Evolutionary conservation across 306 rosid genomes (phyloP).

Genomic region (Parietaria judaica): DNA sequence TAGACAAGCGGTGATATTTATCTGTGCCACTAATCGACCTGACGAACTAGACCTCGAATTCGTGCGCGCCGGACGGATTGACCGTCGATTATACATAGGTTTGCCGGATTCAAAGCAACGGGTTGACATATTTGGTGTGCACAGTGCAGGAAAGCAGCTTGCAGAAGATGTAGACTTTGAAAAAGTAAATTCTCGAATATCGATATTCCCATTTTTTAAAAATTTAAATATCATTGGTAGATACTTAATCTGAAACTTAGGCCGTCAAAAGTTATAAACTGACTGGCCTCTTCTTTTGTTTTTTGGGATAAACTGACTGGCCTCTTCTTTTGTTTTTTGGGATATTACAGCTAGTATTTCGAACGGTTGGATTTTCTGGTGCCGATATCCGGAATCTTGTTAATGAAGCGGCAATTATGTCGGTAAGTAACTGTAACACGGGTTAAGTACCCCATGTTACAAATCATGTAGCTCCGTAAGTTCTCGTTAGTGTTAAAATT

Average conservation of each 20-base stretch:
- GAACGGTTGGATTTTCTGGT: constrained; percentile 94
- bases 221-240: neutral
- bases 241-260: neutral
- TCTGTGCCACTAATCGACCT: constrained; percentile 94
- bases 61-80: constrained; percentile 83
- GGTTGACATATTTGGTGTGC: constrained; percentile 76
- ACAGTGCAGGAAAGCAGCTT: constrained; percentile 69
- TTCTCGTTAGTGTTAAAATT: too few species aligned
- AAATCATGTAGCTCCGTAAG: too few species aligned
- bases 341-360: constrained; percentile 79
- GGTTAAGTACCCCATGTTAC: too few species aligned
- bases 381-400: constrained; percentile 94
- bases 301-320: constrained; percentile 20
- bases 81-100: constrained; percentile 92
- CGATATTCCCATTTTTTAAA: constrained; percentile 7
- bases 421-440: constrained; percentile 44
- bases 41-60: constrained; percentile 90
- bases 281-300: too few species aligned
- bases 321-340: constrained; percentile 1
- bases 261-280: too few species aligned
- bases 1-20: constrained; percentile 92
- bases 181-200: constrained; percentile 43
- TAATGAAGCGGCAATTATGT: constrained; percentile 96
- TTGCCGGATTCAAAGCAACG: constrained; percentile 91
- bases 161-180: constrained; percentile 74